phyloP scores from a whole-genome alignment of 768 basidiomycete species.

The Tylopilus balloui region DNA sequence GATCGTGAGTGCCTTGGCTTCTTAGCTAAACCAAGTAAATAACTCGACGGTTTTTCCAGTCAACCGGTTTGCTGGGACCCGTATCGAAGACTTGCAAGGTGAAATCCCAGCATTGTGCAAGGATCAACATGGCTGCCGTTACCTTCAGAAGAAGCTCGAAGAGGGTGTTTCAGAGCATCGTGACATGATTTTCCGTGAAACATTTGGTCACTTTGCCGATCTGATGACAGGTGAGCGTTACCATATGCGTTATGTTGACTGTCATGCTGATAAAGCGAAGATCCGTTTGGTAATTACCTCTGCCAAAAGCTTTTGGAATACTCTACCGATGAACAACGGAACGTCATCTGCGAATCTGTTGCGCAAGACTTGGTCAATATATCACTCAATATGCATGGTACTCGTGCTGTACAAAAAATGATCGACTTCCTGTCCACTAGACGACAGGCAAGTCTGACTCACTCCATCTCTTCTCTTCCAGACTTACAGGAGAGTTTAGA shows the following conservation, averaged over 20 bases:
- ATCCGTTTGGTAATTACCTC: conserved; percentile 98
- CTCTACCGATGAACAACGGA: conserved; percentile 96
- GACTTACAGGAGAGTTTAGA: conserved; percentile 58
- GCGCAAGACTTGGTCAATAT: conserved; percentile 97
- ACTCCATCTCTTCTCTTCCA: conserved; percentile 36
- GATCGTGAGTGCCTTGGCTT: conserved; percentile 67
- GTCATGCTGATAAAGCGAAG: conserved; percentile 35
- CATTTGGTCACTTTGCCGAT: conserved; percentile 95
- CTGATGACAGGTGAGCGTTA: conserved; percentile 82
- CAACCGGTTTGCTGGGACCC: conserved; percentile 95
- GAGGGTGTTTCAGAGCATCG: conserved; percentile 93
- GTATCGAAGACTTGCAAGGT: conserved; percentile 91
- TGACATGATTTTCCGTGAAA: conserved; percentile 99
- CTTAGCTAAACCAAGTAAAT: not conserved
- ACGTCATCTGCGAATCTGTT: conserved; percentile 94
- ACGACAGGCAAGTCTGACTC: conserved; percentile 68
- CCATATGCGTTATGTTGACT: not conserved
- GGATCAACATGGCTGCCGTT: conserved; percentile 98
- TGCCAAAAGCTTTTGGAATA: conserved; percentile 97
- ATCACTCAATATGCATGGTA: conserved; percentile 99
- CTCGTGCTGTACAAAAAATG: conserved; percentile 99
- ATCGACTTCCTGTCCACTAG: conserved; percentile 97
- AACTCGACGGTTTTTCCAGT: conserved; percentile 41
- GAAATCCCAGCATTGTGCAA: conserved; percentile 95
- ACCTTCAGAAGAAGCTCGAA: conserved; percentile 97